phyloP scores from a whole-genome alignment of 169 alveolate genomes.

The Condylostoma magnum region DNA sequence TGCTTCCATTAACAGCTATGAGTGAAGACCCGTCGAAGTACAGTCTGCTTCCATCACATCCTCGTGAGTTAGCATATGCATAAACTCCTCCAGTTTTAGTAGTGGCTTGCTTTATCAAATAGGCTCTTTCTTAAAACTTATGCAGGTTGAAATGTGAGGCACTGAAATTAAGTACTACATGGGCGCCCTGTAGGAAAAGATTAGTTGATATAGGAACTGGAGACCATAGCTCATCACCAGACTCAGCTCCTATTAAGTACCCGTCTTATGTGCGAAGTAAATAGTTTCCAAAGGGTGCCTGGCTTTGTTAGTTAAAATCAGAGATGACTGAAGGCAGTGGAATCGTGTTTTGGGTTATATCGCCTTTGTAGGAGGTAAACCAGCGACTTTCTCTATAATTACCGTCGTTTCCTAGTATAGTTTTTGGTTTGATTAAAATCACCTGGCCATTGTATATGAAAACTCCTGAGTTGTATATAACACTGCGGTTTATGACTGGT shows the following conservation, averaged over 20 bases:
- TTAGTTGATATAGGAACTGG: conserved; percentile 68
- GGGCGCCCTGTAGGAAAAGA: conserved; percentile 73
- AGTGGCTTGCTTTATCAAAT: conserved; percentile 47
- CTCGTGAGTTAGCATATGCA: conserved; percentile 73
- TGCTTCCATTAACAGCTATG: conserved; percentile 77
- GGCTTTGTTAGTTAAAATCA: conserved; percentile 48
- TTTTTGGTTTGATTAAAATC: conserved; percentile 81
- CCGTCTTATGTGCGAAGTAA: conserved; percentile 51
- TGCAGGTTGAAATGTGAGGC: conserved; percentile 69
- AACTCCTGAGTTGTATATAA: conserved; percentile 83
- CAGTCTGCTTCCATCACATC: conserved; percentile 86
- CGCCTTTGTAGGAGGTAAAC: conserved; percentile 79
- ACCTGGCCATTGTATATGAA: conserved; percentile 61
- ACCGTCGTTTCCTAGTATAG: conserved; percentile 74
- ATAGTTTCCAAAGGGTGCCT: conserved; percentile 67
- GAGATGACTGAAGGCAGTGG: conserved; percentile 53
- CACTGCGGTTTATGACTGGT: conserved; percentile 77
- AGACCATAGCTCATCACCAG: conserved; percentile 85
- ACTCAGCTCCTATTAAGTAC: conserved; percentile 68
- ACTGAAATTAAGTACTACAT: conserved; percentile 76
- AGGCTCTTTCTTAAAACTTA: conserved; percentile 42
- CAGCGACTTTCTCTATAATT: conserved; percentile 87
- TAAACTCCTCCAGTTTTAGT: conserved; percentile 76
- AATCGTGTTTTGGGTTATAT: neutral
- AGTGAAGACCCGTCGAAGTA: conserved; percentile 80